Evolutionary conservation across 2,329 filamentous ascomycete genomes (phyloP).

Genomic region (Trichoderma hamatum): DNA sequence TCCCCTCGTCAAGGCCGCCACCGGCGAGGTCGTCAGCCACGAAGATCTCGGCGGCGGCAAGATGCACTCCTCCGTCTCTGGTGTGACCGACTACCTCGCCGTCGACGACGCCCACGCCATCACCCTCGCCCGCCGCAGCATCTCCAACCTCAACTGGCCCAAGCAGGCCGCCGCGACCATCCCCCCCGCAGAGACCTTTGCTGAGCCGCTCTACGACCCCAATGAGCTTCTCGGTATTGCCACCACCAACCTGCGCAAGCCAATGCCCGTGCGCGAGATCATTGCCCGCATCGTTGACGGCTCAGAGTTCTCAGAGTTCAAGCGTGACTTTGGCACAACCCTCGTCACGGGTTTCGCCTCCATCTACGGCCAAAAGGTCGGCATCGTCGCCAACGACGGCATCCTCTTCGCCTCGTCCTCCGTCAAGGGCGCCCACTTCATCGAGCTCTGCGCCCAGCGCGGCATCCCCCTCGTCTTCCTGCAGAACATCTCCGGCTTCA

Average conservation of each 20-base stretch:
- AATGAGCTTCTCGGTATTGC: constrained; percentile 86
- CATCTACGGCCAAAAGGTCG: constrained; percentile 88
- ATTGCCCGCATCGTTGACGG: constrained; percentile 93
- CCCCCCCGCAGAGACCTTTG: constrained; percentile 51
- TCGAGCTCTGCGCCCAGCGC: constrained; percentile 89
- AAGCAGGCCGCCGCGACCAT: constrained; percentile 45
- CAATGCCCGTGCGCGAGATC: constrained; percentile 83
- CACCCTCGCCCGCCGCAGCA: constrained; percentile 78
- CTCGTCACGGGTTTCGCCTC: constrained; percentile 89
- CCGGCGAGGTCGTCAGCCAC: constrained; percentile 85
- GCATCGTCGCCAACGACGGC: constrained; percentile 94
- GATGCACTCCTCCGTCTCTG: constrained; percentile 87
- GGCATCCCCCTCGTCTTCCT: constrained; percentile 89
- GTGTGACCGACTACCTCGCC: constrained; percentile 93
- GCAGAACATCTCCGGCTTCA: constrained; percentile 97
- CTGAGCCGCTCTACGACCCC: constrained; percentile 79
- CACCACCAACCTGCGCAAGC: constrained; percentile 83
- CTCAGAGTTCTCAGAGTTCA: constrained; percentile 90
- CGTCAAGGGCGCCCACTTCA: constrained; percentile 94
- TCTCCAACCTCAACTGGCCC: constrained; percentile 91
- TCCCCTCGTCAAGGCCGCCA: constrained; percentile 93
- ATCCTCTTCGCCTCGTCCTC: constrained; percentile 89
- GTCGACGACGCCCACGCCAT: constrained; percentile 93
- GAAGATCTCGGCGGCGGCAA: constrained; percentile 90
- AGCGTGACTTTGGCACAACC: constrained; percentile 84